phyloP scores from a whole-genome alignment of 2,329 filamentous ascomycete genomes.

The Pyrenochaeta sp. region DNA sequence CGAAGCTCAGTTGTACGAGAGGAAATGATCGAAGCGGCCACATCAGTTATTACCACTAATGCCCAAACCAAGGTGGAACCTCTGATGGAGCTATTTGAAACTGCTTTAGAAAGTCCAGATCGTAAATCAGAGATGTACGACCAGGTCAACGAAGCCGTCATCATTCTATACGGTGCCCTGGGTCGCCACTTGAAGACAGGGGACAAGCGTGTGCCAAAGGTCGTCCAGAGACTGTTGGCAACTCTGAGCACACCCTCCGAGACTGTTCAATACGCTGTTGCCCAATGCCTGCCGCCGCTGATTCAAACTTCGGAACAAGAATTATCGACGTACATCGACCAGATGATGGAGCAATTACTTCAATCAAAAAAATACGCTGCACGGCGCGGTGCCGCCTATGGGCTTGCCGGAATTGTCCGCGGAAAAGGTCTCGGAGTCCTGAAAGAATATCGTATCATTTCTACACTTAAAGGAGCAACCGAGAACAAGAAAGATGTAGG shows the following conservation, averaged over 20 bases:
- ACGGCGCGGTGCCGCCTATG: slow-evolving; percentile 92
- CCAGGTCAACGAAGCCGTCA: slow-evolving; percentile 93
- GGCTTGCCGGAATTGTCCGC: slow-evolving; percentile 86
- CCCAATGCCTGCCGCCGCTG: slow-evolving; percentile 91
- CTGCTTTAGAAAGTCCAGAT: slow-evolving; percentile 84
- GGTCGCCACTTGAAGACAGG: slow-evolving; percentile 85
- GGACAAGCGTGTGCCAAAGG: slow-evolving; percentile 86
- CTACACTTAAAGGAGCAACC: slow-evolving; percentile 78
- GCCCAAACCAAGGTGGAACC: slow-evolving; percentile 85
- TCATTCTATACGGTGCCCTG: slow-evolving; percentile 95
- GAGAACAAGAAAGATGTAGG: slow-evolving; percentile 95
- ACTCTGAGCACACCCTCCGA: slow-evolving; percentile 95
- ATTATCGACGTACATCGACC: slow-evolving; percentile 79
- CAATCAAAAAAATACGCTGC: slow-evolving; percentile 91
- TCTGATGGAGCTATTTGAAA: slow-evolving; percentile 91
- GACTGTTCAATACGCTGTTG: slow-evolving; percentile 94
- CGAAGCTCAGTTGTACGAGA: slow-evolving; percentile 77
- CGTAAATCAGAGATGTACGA: slow-evolving; percentile 83
- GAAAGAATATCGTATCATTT: slow-evolving; percentile 85
- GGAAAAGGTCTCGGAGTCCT: slow-evolving; percentile 86
- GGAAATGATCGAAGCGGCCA: slow-evolving; percentile 92
- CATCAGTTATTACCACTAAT: slow-evolving; percentile 79
- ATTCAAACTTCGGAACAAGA: slow-evolving; percentile 82
- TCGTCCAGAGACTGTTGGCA: slow-evolving; percentile 83
- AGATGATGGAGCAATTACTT: slow-evolving; percentile 82